phyloP scores from a whole-genome alignment of 495 filamentous ascomycete species.

The Penicillium coffeae region DNA sequence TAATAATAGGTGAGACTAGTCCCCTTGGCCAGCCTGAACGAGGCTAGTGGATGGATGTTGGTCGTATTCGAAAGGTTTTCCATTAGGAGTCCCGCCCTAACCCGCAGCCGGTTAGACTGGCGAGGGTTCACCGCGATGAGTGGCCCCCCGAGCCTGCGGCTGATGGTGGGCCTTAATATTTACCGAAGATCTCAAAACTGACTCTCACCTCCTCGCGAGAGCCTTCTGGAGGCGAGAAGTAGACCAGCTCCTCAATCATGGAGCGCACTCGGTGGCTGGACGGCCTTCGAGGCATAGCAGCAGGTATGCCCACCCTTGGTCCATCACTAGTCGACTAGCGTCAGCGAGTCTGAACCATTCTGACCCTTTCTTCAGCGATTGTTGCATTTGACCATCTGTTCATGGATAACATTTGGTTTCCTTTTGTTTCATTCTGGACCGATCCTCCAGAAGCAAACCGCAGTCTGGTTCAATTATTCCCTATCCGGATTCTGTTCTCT shows the following conservation, averaged over 20 bases:
- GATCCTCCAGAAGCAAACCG: conserved; percentile 18
- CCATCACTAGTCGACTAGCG: no score
- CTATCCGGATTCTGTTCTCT: conserved; percentile 19
- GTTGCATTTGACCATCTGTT: conserved; percentile 21
- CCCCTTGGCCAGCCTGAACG: no score
- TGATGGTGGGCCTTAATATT: neutral
- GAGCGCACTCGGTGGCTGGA: conserved; percentile 25
- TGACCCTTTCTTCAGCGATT: neutral
- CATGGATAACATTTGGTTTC: conserved; percentile 10
- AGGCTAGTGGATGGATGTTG: no score
- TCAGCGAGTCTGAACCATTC: neutral
- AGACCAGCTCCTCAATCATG: conserved; percentile 4
- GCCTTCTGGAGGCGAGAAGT: neutral
- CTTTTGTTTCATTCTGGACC: conserved; percentile 19
- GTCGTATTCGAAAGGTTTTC: no score
- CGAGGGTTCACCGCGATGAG: no score
- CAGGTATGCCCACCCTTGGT: conserved; percentile 1
- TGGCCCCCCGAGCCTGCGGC: no score
- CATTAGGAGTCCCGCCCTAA: no score
- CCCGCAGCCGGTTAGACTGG: no score
- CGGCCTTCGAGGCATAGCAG: conserved; percentile 24
- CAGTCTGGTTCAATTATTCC: conserved; percentile 17
- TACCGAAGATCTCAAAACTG: neutral
- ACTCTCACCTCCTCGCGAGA: neutral
- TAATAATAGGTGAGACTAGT: no score